phyloP scores from a whole-genome alignment of 768 basidiomycete genomes.

The Termitomyces sp. region DNA sequence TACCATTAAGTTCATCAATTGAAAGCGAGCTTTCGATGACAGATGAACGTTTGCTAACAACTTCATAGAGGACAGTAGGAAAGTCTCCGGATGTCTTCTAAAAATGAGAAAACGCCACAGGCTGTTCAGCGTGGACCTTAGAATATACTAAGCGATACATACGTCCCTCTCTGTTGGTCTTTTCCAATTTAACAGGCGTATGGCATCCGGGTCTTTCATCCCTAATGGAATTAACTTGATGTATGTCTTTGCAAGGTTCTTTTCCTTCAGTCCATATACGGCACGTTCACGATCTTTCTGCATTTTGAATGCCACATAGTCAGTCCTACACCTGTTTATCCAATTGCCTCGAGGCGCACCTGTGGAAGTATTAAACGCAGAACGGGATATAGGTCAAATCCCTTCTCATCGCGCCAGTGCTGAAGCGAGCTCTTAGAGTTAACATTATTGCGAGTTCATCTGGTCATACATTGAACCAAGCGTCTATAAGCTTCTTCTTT shows the following conservation, averaged over 20 bases:
- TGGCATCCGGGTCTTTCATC: slow-evolving; percentile 72
- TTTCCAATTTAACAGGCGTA: slow-evolving; percentile 88
- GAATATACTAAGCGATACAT: background rate
- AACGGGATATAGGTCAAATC: slow-evolving; percentile 85
- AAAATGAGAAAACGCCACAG: background rate
- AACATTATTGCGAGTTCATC: background rate
- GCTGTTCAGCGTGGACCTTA: background rate
- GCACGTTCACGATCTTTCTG: slow-evolving; percentile 94
- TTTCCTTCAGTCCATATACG: slow-evolving; percentile 93
- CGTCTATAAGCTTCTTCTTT: slow-evolving; percentile 58
- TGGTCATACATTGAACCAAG: slow-evolving; percentile 75
- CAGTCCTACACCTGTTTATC: background rate
- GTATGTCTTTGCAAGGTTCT: slow-evolving; percentile 87
- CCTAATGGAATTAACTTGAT: slow-evolving; percentile 86
- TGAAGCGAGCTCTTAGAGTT: slow-evolving; percentile 22
- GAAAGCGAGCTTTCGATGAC: slow-evolving; percentile 69
- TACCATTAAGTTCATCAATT: slow-evolving; percentile 77
- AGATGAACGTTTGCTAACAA: slow-evolving; percentile 79
- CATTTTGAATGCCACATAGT: background rate
- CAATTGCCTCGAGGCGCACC: slow-evolving; percentile 29
- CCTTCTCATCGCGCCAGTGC: slow-evolving; percentile 86
- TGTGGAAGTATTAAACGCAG: slow-evolving; percentile 88
- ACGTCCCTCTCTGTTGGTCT: slow-evolving; percentile 67
- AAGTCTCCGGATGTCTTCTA: slow-evolving; percentile 83
- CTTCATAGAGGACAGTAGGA: slow-evolving; percentile 79